Evolutionary conservation across 352 stramenopile species (phyloP), one percentile per base, ranked within the genome.

Genomic region (Pythium coloratum): DNA sequence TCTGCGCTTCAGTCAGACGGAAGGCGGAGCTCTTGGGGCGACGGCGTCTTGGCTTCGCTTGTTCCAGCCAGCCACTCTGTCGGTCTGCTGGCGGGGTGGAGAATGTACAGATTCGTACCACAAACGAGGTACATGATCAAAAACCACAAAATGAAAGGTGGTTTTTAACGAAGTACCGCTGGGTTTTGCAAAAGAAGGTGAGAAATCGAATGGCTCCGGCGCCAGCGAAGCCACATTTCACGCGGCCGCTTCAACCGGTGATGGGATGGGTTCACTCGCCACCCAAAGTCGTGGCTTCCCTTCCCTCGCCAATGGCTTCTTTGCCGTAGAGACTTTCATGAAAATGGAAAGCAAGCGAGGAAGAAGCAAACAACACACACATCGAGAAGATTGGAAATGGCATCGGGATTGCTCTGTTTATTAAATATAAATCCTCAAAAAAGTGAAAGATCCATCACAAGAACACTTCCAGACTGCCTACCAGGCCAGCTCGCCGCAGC

Each of bases 371-470:
- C 20, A 24, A 24, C 20, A 24, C 20, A 24, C 20, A 24, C 20
- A 24, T 24, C 20, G 20, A 24, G 20, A 13, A 49, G 42, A 49
- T 2, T 40, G 34, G 47, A 16, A 51, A 59, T 57, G 47, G 59
- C 49, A 42, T 58, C 49, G 40, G 24, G 64, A 70, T 51, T 71
- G 55, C 66, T 81, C 64, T 72, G 59, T 79, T 71, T 70, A 76
- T 72, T 86, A 86, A 88, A 86, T 86, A 88, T 88, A 86, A 84
- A 83, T 70, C 76, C 74, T 78, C 76, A 49, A 71, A 81, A 78
- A 77, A 76, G 55, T 72, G 56, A 73, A 63, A 78, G 74, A 76
- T 76, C 69, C 67, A 78, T 75, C 47, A 38, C 53, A 57, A 59
- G 62, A 68, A 68, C 62, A 62, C 14, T 49, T 68, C 53, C 53